Evolutionary conservation across 306 rosid genomes (phyloP), one percentile per base, ranked within the genome.

Genomic region (Malus asiatica): DNA sequence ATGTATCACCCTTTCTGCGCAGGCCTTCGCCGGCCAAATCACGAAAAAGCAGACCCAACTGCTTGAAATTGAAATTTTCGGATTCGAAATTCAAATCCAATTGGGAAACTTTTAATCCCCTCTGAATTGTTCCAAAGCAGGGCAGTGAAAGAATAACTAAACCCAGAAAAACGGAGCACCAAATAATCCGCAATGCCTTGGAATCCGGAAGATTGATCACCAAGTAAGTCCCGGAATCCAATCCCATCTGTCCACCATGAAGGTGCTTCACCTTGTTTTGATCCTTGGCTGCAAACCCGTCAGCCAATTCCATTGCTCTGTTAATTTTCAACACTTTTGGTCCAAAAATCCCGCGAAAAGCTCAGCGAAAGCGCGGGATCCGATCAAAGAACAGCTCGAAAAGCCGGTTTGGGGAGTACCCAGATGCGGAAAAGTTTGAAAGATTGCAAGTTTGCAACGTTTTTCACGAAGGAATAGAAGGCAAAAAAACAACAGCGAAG

Each of bases 21-120:
- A 89, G 85, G 14, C 86, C 89, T 62, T 91, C 86, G 19, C 73
- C 85, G n/a, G 84, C 80, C 85, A 89, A 81, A 79, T 86, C 92
- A 76, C 73, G 85, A 70, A 89, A 70, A 79, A 89, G 78, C 57
- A 70, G 40, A 76, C 77, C 78, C 86, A 91, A 76, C 70, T 73
- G 76, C 66, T 82, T 80, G 70, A 68, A 80, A 55, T 76, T 67
- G 55, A 63, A 53, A 53, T 33, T 30, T 10, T 78, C 75, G 76
- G 78, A 75, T 23, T 16, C 70, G 57, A 84, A 45, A 68, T 38
- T 33, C 10, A 0, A 62, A 60, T 23, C 13, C 69, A 78, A 45
- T 65, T 57, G 62, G 62, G 85, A 57, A 52, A 73, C 73, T 20
- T 27, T 69, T 20, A 42, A 12, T 14, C 77, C 87, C 74, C 65